phyloP scores from a whole-genome alignment of 1,284 basidiomycete species.

The Puccinia novopanici region DNA sequence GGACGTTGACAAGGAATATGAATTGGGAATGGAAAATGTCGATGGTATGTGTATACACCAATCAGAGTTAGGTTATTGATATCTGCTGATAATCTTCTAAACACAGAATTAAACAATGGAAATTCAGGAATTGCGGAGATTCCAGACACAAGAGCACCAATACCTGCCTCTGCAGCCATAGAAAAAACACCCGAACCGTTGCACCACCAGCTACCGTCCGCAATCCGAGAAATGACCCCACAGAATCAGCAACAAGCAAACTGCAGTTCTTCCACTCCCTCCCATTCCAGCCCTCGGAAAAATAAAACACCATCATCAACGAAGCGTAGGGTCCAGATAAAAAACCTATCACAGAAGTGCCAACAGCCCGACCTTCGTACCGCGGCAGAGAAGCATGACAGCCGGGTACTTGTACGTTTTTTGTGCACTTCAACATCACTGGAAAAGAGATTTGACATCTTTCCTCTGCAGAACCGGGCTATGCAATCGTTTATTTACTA shows the following conservation, averaged over 20 bases:
- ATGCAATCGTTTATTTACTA: slow-evolving; percentile 5
- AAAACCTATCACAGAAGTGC: neutral
- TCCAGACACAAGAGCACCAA: neutral
- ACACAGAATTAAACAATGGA: neutral
- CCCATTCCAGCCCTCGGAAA: neutral
- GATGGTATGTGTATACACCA: neutral
- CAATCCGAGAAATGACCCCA: too few species aligned
- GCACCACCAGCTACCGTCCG: neutral
- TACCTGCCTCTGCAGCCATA: neutral
- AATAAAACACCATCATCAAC: neutral
- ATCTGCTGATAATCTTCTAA: neutral
- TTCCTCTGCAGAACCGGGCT: neutral
- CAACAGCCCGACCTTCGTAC: neutral
- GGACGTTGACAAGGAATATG: neutral
- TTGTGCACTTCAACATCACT: neutral
- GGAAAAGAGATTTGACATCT: neutral
- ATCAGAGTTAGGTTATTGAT: neutral
- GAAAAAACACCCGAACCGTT: neutral
- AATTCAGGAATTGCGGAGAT: neutral
- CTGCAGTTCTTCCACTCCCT: neutral
- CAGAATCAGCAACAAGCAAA: too few species aligned
- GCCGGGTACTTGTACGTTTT: neutral
- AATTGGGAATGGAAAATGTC: neutral
- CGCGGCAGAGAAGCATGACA: neutral
- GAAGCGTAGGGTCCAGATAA: neutral